Conservation (phyloP, 495 filamentous ascomycete genomes). For the Penicillium ucsense region DNA sequence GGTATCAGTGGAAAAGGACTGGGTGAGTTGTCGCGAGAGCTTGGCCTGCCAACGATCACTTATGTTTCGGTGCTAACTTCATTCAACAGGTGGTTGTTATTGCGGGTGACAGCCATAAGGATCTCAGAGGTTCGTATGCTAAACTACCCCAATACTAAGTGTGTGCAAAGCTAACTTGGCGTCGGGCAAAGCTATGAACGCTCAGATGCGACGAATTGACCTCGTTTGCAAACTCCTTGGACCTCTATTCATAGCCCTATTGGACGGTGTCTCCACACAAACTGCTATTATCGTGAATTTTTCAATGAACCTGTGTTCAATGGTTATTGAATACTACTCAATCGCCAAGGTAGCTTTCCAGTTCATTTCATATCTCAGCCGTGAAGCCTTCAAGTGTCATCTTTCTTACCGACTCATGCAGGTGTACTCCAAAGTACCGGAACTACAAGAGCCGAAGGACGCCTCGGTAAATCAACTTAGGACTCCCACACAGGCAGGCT, state of each 20-base stretch:
- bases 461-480: neutral
- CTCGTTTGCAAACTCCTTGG: constrained; percentile 55
- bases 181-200: constrained; percentile 32
- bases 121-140: neutral
- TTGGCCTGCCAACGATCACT: too few species aligned
- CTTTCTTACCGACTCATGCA: neutral
- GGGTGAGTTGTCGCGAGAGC: constrained; percentile 23
- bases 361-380: neutral
- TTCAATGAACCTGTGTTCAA: constrained; percentile 27
- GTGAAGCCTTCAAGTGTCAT: neutral
- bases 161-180: neutral
- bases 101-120: neutral
- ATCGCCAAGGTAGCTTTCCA: constrained; percentile 22
- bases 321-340: constrained; percentile 35
- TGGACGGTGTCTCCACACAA: constrained; percentile 22
- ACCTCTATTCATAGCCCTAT: constrained; percentile 36
- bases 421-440: neutral
- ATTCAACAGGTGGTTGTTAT: neutral
- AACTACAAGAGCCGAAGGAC: neutral
- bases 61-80: neutral
- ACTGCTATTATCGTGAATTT: constrained; percentile 27
- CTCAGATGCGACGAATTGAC: constrained; percentile 56
- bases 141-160: neutral
- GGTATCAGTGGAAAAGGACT: constrained; percentile 51
- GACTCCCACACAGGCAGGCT: neutral